A percentile compares a stretch with the other conserved stretches of the same genome.
phyloP scores from a whole-genome alignment of 495 filamentous ascomycete genomes.

The Trichoderma parareesei region DNA sequence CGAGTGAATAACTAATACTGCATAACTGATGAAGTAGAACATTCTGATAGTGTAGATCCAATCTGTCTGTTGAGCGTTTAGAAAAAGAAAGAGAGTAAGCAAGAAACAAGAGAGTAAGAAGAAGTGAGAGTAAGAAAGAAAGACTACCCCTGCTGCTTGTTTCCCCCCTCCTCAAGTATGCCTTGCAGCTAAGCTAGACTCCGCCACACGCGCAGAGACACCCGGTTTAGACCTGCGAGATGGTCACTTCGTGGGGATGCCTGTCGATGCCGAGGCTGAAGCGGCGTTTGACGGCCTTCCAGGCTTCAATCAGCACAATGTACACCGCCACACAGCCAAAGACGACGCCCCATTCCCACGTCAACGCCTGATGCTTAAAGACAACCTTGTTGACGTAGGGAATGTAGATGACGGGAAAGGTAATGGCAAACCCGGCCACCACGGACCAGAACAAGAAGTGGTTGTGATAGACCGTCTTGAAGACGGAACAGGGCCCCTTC shows the following conservation, averaged over 20 bases:
- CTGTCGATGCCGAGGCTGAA: constrained; percentile 10
- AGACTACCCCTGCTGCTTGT: too few relatives aligned
- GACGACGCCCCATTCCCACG: constrained; percentile 53
- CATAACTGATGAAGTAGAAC: background rate
- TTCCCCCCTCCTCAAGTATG: too few relatives aligned
- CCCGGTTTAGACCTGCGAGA: background rate
- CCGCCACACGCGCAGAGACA: background rate
- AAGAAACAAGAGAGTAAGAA: too few relatives aligned
- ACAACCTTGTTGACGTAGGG: constrained; percentile 45
- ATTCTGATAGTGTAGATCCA: background rate
- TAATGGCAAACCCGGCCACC: constrained; percentile 46
- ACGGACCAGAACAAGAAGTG: constrained; percentile 50
- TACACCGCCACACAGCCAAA: constrained; percentile 38
- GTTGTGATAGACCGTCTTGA: constrained; percentile 47
- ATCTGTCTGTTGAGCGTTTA: background rate
- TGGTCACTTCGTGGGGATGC: background rate
- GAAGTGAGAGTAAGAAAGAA: too few relatives aligned
- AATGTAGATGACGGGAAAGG: constrained; percentile 50
- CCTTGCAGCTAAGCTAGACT: background rate
- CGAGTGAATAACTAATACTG: background rate
- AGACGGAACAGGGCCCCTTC: constrained; percentile 31
- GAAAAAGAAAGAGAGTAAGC: too few relatives aligned
- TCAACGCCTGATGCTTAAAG: constrained; percentile 49
- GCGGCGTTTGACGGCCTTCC: constrained; percentile 44
- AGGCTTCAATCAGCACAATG: constrained; percentile 41